Evolutionary conservation across 371 early-diverging fungal genomes (phyloP).

Genomic region (Basidiobolus meristosporus): DNA sequence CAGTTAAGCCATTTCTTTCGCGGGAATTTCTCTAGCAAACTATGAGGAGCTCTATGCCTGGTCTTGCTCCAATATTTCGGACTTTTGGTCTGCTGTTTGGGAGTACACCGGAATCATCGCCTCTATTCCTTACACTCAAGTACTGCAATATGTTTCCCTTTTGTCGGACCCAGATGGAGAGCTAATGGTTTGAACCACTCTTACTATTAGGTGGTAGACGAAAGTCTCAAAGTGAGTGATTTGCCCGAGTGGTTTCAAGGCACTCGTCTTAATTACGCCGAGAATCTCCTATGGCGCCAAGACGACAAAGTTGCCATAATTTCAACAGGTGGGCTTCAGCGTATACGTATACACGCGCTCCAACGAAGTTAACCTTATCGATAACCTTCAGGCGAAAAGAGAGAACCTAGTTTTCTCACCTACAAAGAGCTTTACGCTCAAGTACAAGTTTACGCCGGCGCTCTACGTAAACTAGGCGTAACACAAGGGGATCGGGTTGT

Average conservation of each 20-base stretch:
- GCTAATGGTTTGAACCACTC: not conserved
- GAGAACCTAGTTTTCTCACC: constrained; percentile 18
- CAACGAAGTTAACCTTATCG: no score
- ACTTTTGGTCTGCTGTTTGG: constrained; percentile 84
- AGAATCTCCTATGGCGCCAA: constrained; percentile 61
- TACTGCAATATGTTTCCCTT: constrained; percentile 6
- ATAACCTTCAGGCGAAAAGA: constrained; percentile 3
- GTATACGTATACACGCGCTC: no score
- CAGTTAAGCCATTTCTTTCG: no score
- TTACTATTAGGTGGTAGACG: constrained; percentile 46
- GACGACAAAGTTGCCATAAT: constrained; percentile 53
- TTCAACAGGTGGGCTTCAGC: constrained; percentile 27
- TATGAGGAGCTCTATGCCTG: constrained; percentile 63
- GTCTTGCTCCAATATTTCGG: constrained; percentile 47
- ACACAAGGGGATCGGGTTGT: constrained; percentile 77
- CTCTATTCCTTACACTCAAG: constrained; percentile 21
- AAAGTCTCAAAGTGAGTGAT: constrained; percentile 42
- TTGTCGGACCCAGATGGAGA: constrained; percentile 1
- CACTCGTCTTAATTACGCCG: constrained; percentile 74
- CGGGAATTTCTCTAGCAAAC: constrained; percentile 21
- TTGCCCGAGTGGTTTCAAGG: constrained; percentile 87
- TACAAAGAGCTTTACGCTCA: constrained; percentile 54
- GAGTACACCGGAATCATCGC: constrained; percentile 50
- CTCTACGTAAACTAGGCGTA: constrained; percentile 52
- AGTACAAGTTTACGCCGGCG: constrained; percentile 52